Evolutionary conservation across 257 asterid genomes (phyloP), one percentile per base, ranked within the genome.

Genomic region (Nicotiana obtusifolia): DNA sequence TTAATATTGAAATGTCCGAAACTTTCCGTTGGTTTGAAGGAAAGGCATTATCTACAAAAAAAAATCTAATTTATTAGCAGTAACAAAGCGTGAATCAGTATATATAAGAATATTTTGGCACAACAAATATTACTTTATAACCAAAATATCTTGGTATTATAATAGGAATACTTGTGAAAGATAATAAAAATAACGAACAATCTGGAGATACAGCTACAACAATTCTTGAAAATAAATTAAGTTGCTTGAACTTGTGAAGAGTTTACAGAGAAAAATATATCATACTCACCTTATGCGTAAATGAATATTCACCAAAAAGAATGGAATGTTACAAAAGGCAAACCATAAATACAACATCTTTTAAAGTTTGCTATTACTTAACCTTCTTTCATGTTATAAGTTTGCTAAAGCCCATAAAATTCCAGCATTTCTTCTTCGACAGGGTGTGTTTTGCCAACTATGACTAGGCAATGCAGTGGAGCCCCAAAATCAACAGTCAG

Each of bases 351-450:
- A 73, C 61, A 73, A 2, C 15, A 73, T 20, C 3, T 60, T 4
- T 3, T n/a, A 60, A 60, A 60, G 30, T 73, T 47, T 24, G 41
- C 41, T 73, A 73, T 6, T 6, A 17, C 62, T 56, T 2, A 19
- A 56, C 62, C 62, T 47, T 33, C 24, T 14, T 5, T 73, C 24
- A 31, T 47, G 79, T 73, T 37, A 24, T 47, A 47, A 22, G 14
- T 47, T 73, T 14, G 15, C 67, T 59, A 82, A n/a, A 91, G 65
- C 62, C 83, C 82, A 77, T 89, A 92, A 75, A 92, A 91, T 77
- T 91, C 92, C 24, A 94, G 89, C 97, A 95, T 94, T 85, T 94
- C 98, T 84, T 92, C 93, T 89, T 94, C 99, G 57, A 95, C 68
- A 3, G 97, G 98, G 80, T 96, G 99, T 80, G 95, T 92, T 6